phyloP scores from a whole-genome alignment of 2,329 filamentous ascomycete genomes.

The Penicillium brasilianum region DNA sequence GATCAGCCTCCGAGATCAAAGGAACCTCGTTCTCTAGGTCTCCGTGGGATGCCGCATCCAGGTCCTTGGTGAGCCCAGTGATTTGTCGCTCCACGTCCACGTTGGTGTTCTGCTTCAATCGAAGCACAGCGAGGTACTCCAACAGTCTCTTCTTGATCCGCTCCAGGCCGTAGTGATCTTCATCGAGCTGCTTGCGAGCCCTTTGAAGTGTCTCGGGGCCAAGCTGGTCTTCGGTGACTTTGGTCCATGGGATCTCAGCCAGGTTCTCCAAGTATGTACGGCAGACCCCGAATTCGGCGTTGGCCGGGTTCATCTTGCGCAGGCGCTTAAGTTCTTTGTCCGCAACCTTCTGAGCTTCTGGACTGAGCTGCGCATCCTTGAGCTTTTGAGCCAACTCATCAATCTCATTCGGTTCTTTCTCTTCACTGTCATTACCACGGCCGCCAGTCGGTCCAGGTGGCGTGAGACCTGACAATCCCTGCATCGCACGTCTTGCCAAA shows the following conservation, averaged over 20 bases:
- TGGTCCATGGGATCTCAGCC: slow-evolving; percentile 90
- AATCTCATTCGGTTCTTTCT: slow-evolving; percentile 85
- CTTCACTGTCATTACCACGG: slow-evolving; percentile 62
- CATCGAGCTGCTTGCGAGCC: slow-evolving; percentile 87
- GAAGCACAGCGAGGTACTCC: slow-evolving; percentile 94
- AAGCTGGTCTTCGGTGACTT: slow-evolving; percentile 81
- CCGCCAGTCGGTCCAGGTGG: slow-evolving; percentile 51
- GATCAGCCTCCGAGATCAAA: slow-evolving; percentile 52
- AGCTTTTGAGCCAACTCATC: slow-evolving; percentile 90
- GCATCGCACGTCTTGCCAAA: slow-evolving; percentile 51
- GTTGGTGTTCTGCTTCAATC: slow-evolving; percentile 91
- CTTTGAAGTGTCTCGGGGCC: slow-evolving; percentile 76
- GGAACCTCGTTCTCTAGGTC: slow-evolving; percentile 64
- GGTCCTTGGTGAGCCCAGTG: slow-evolving; percentile 55
- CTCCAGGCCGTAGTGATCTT: slow-evolving; percentile 94
- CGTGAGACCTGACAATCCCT: slow-evolving; percentile 46
- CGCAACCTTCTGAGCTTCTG: slow-evolving; percentile 88
- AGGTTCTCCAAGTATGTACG: slow-evolving; percentile 93
- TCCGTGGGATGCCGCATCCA: slow-evolving; percentile 41
- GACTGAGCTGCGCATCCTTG: slow-evolving; percentile 76
- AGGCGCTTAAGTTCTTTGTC: slow-evolving; percentile 85
- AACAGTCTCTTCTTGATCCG: slow-evolving; percentile 96
- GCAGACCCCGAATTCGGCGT: slow-evolving; percentile 94
- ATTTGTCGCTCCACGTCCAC: slow-evolving; percentile 81
- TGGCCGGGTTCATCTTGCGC: slow-evolving; percentile 93